Evolutionary conservation across 1,284 basidiomycete species (phyloP).

Genomic region (Pseudozyma tsukubaensis): DNA sequence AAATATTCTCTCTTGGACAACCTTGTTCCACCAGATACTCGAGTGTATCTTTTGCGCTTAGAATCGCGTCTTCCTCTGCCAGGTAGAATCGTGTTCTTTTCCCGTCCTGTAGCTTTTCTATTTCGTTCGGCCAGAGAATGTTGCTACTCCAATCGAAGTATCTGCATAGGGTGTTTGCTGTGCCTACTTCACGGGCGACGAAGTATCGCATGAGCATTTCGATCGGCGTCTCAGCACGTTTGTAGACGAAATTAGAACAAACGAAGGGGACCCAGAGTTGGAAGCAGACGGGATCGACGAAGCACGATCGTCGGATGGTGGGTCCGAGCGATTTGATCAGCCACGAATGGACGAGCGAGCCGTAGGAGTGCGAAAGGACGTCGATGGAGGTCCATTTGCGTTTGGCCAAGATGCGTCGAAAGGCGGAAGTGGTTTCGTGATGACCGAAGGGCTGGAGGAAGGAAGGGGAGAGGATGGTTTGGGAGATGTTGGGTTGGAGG

Average conservation of each 20-base stretch:
- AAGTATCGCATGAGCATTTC: conserved; percentile 63
- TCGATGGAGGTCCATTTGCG: conserved; percentile 46
- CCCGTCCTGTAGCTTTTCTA: conserved; percentile 38
- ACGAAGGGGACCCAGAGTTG: conserved; percentile 63
- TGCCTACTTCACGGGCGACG: conserved; percentile 58
- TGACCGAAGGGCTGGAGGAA: conserved; percentile 57
- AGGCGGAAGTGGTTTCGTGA: conserved; percentile 51
- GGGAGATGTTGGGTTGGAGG: conserved; percentile 63
- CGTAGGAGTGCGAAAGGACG: conserved; percentile 65
- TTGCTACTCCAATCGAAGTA: conserved; percentile 64
- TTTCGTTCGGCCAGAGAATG: conserved; percentile 63
- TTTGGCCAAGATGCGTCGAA: conserved; percentile 43
- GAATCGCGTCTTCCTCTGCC: conserved; percentile 59
- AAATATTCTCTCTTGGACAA: conserved; percentile 36
- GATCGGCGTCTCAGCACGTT: conserved; percentile 50
- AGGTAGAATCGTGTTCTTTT: conserved; percentile 49
- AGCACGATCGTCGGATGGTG: conserved; percentile 49
- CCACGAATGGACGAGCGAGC: conserved; percentile 63
- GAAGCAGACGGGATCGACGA: conserved; percentile 66
- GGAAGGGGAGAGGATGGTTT: conserved; percentile 53
- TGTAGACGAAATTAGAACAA: conserved; percentile 63
- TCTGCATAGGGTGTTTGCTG: conserved; percentile 56
- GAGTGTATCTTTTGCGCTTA: conserved; percentile 48
- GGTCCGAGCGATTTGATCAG: conserved; percentile 57
- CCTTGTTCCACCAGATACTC: conserved; percentile 56